A percentile compares a stretch with the other conserved stretches of the same genome.
Evolutionary conservation across 306 rosid genomes (phyloP).

Genomic region (Lathyrus tuberosus): DNA sequence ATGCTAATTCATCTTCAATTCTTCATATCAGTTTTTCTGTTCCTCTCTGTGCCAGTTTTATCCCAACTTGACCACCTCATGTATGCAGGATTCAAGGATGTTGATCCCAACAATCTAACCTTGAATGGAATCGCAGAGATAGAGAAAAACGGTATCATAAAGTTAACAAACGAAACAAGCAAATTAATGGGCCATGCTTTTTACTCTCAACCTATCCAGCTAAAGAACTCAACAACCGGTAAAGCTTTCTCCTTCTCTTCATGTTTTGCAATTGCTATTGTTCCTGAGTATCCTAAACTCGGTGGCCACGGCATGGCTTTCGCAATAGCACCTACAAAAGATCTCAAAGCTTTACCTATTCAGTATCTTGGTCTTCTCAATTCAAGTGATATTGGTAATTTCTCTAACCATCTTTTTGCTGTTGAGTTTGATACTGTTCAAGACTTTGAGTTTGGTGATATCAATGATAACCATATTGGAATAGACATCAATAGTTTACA

Average conservation of each 20-base stretch:
- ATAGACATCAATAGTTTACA: slow-evolving; percentile 65
- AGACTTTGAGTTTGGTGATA: slow-evolving; percentile 78
- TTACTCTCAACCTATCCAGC: slow-evolving; percentile 48
- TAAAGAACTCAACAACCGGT: slow-evolving; percentile 61
- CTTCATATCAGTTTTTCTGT: slow-evolving; percentile 11
- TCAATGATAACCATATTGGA: slow-evolving; percentile 80
- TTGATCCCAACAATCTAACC: slow-evolving; percentile 56
- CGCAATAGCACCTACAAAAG: slow-evolving; percentile 54
- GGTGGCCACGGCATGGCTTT: slow-evolving; percentile 94
- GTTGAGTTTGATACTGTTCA: slow-evolving; percentile 84
- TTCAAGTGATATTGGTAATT: slow-evolving; percentile 55
- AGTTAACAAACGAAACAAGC: slow-evolving; percentile 65
- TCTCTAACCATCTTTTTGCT: slow-evolving; percentile 69
- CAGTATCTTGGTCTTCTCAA: slow-evolving; percentile 80
- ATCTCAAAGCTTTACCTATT: slow-evolving; percentile 62
- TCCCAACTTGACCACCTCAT: slow-evolving; percentile 48
- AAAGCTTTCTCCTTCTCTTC: slow-evolving; percentile 71
- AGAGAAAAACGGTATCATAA: slow-evolving; percentile 54
- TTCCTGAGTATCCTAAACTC: slow-evolving; percentile 76
- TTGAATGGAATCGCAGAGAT: slow-evolving; percentile 59
- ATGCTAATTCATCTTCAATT: slow-evolving; percentile 46
- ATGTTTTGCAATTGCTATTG: slow-evolving; percentile 60
- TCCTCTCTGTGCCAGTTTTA: slow-evolving; percentile 45
- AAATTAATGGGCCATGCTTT: slow-evolving; percentile 65
- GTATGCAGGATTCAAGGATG: slow-evolving; percentile 60